Evolutionary conservation across 2,329 filamentous ascomycete genomes (phyloP), one percentile per base, ranked within the genome.

Genomic region (Epichloe amarillans): DNA sequence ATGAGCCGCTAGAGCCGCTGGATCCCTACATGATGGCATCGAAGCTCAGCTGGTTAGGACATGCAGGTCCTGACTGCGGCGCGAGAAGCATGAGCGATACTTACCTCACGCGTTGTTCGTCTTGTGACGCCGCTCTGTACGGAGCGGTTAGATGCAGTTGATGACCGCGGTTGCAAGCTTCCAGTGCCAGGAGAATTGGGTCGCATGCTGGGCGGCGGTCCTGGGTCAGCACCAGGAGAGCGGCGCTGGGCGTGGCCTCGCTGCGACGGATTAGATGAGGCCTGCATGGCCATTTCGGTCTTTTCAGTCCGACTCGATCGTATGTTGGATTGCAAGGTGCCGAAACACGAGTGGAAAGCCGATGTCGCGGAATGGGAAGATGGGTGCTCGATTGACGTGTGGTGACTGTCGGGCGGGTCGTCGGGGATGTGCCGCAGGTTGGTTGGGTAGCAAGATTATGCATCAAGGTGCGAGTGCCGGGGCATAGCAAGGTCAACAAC

Each of bases 141-240:
- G 26, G 83, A 81, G 62, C 82, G 80, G 52, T 83, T 79, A 45
- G 85, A 89, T 35, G 80, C 76, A 44, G 79, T 81, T 8, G 84
- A 86, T 33, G 76, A 73, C 53, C 84, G 80, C 53, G 79, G 71
- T 56, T 80, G 81, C 21, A 47, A 21, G 56, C 79, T 71, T 56
- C 72, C 73, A 36, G 80, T 71, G 58, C 73, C 75, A 36, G 83
- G 82, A 48, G 82, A 84, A 61, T 80, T 82, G 46, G 77, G 70
- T 51, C 79, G 74, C 50, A 79, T 69, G 64, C 70, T 76, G 51
- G 76, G 72, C 47, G 79, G 74, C 59, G 74, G 77, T 49, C 76
- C 77, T 60, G 74, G 73, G 56, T 84, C 81, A 37, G 72, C 75
- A 54, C 73, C 78, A n/a, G 82, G 80, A 47, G 80, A 83, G 59